These are phyloP conservation scores for Arthrobotrys sinensis DNA, from an alignment of 2,329 filamentous ascomycete species.

Conservation along the genomic window DNA sequence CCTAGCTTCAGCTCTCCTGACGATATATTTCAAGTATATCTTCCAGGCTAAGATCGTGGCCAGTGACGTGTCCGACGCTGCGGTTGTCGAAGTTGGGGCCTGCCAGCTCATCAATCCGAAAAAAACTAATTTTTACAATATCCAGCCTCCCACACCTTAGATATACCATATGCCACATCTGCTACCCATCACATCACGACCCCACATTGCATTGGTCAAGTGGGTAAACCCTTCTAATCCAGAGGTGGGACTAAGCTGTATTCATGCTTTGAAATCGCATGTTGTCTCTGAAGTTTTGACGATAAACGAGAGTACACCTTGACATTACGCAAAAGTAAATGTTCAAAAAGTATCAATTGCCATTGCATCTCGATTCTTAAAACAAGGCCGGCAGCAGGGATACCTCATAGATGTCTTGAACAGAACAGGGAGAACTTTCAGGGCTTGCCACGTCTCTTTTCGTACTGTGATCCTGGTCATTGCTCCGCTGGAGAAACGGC, in stretches of 20 bases:
- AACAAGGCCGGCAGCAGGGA: constrained; percentile 33
- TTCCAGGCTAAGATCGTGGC: constrained; percentile 39
- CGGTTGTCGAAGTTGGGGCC: constrained; percentile 53
- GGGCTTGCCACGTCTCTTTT: constrained; percentile 55
- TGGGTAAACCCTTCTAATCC: constrained; percentile 25
- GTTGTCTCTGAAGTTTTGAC: constrained; percentile 13
- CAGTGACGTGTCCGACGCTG: constrained; percentile 58
- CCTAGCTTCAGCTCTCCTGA: constrained; percentile 22
- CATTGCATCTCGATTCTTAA: constrained; percentile 36
- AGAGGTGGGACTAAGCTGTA: constrained; percentile 34
- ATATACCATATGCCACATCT: constrained; percentile 19
- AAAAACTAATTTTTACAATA: constrained; percentile 22
- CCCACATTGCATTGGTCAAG: constrained; percentile 49
- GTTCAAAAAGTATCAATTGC: constrained; percentile 29
- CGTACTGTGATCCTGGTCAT: constrained; percentile 42
- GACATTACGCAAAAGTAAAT: constrained; percentile 43
- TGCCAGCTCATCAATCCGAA: constrained; percentile 60
- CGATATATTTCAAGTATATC: constrained; percentile 23
- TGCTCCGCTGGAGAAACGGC: constrained; percentile 33
- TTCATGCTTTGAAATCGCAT: constrained; percentile 9
- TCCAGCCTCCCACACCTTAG: constrained; percentile 36
- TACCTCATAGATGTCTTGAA: background rate
- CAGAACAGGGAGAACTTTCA: constrained; percentile 31
- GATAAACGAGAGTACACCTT: constrained; percentile 48
- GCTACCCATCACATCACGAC: constrained; percentile 59